phyloP scores from a whole-genome alignment of 805 yeast species.

The Candida ortonii region DNA sequence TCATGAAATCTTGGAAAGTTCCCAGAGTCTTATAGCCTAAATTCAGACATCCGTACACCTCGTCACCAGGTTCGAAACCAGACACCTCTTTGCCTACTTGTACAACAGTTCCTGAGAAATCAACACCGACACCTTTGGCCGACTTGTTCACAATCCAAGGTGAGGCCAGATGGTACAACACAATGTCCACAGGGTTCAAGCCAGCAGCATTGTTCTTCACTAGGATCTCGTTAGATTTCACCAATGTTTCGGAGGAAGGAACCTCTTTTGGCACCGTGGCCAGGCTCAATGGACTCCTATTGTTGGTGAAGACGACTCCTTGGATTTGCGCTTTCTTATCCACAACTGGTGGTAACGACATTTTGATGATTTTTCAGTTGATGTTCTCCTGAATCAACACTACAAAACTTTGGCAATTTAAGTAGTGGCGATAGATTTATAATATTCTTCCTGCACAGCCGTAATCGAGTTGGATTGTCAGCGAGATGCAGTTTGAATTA shows the following conservation, averaged over 20 bases:
- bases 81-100: slow-evolving; percentile 17
- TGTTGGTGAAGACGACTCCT: slow-evolving; percentile 12
- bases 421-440: no score
- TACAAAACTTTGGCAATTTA: no score
- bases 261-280: slow-evolving; percentile 7
- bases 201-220: slow-evolving; percentile 17
- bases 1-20: slow-evolving; percentile 43
- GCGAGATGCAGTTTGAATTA: no score
- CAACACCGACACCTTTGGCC: slow-evolving; percentile 18
- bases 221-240: slow-evolving; percentile 17
- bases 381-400: no score
- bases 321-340: slow-evolving; percentile 8
- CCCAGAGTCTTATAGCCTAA: slow-evolving; percentile 28
- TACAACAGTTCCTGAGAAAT: slow-evolving; percentile 20
- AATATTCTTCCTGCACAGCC: no score
- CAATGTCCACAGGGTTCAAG: slow-evolving; percentile 20
- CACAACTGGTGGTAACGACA: slow-evolving; percentile 5
- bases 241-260: slow-evolving; percentile 4
- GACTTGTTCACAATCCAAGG: slow-evolving; percentile 3
- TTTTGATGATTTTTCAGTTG: no score
- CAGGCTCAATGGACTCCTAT: slow-evolving; percentile 15
- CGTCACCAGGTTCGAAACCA: slow-evolving; percentile 16
- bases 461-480: no score
- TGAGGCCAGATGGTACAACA: slow-evolving; percentile 10
- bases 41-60: slow-evolving; percentile 13